These are phyloP conservation scores for Tolypocladium capitatum DNA, from an alignment of 2,329 filamentous ascomycete genomes.

Conservation along the genomic window DNA sequence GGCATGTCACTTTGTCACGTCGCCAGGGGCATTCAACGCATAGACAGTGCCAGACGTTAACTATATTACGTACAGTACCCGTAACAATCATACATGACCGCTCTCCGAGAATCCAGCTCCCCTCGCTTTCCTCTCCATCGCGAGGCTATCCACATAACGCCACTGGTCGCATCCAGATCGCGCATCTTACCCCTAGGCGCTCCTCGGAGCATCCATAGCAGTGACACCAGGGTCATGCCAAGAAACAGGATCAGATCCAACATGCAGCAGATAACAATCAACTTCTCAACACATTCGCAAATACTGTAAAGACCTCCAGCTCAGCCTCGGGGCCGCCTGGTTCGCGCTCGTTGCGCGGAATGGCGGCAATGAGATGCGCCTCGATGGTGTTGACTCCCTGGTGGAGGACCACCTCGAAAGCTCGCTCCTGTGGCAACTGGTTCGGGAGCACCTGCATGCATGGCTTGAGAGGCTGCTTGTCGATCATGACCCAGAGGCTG, in stretches of 20 bases:
- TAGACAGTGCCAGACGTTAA: not conserved
- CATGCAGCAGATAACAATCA: not conserved
- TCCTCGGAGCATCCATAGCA: not conserved
- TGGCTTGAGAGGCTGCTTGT: slow-evolving; percentile 47
- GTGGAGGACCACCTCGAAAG: slow-evolving; percentile 61
- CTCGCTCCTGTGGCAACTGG: slow-evolving; percentile 45
- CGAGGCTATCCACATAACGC: not conserved
- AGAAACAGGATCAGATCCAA: not conserved
- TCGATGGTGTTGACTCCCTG: slow-evolving; percentile 67
- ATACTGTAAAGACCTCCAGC: slow-evolving; percentile 65
- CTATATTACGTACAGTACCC: not conserved
- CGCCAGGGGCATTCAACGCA: not conserved
- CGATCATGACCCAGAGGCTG: slow-evolving; percentile 62
- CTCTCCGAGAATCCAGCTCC: not conserved
- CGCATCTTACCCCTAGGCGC: not conserved
- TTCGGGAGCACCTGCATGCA: slow-evolving; percentile 35
- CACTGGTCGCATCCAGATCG: not conserved
- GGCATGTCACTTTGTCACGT: not conserved
- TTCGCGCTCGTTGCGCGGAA: slow-evolving; percentile 45
- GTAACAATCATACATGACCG: not conserved
- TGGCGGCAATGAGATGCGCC: slow-evolving; percentile 61
- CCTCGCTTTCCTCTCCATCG: not conserved
- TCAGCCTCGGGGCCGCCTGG: slow-evolving; percentile 52
- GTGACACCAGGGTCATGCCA: not conserved
- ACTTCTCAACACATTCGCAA: slow-evolving; percentile 51